Conservation (phyloP, 1,284 basidiomycete genomes). For the Tilletia setariae region DNA sequence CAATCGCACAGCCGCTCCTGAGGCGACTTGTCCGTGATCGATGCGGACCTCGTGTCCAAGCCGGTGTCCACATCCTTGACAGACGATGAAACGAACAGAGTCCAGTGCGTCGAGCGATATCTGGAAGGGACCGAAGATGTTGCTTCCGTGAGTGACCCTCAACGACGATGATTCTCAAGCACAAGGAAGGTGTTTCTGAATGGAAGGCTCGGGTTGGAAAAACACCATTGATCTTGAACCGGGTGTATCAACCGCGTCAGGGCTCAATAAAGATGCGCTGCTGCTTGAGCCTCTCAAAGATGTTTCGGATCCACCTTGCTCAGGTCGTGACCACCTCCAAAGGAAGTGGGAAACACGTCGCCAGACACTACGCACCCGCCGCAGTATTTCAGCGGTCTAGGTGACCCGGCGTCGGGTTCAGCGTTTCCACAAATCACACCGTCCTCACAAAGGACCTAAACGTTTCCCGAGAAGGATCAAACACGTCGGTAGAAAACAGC, state of each 20-base stretch:
- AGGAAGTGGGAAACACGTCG: no score
- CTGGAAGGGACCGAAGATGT: constrained; percentile 11
- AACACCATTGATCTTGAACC: constrained; percentile 16
- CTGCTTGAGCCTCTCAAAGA: no score
- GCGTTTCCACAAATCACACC: neutral
- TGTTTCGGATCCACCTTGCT: no score
- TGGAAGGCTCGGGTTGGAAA: constrained; percentile 4
- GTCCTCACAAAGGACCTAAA: neutral
- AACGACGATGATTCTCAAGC: constrained; percentile 9
- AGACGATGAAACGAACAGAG: neutral
- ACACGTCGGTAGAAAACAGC: constrained; percentile 3
- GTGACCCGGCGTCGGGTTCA: neutral
- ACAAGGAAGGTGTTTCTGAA: constrained; percentile 22
- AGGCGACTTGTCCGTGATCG: neutral
- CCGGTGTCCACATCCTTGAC: neutral
- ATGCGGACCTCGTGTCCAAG: neutral
- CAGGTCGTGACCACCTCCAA: no score
- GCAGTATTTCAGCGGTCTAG: neutral
- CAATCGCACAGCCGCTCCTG: neutral
- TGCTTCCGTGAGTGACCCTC: constrained; percentile 25
- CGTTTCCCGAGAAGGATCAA: neutral
- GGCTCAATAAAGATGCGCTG: neutral
- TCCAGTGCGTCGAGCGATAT: no score
- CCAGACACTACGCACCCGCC: neutral
- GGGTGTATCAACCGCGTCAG: constrained; percentile 19